phyloP scores from a whole-genome alignment of 192 early-diverging fungal genomes.

The Backusella macrospora region DNA sequence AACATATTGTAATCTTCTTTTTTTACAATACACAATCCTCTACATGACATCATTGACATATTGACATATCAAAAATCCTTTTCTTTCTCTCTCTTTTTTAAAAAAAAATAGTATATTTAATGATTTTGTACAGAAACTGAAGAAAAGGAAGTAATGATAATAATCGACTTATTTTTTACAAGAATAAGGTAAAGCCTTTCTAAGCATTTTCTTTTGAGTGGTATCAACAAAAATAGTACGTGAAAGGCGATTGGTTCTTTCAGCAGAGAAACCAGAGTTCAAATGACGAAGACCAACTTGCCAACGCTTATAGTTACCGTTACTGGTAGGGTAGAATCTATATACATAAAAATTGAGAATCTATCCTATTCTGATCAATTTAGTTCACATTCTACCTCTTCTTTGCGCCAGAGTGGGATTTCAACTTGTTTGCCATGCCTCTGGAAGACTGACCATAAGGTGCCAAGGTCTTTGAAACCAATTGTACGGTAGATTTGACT shows the following conservation, averaged over 20 bases:
- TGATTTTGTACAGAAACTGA: slow-evolving; percentile 7
- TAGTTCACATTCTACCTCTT: slow-evolving; percentile 33
- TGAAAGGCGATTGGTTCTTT: slow-evolving; percentile 40
- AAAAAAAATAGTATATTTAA: slow-evolving; percentile 1
- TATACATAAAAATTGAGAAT: background rate
- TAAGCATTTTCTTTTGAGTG: slow-evolving; percentile 44
- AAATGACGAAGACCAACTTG: slow-evolving; percentile 44
- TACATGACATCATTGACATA: background rate
- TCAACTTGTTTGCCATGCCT: slow-evolving; percentile 39
- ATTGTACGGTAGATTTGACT: slow-evolving; percentile 14
- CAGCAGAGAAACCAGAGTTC: slow-evolving; percentile 37
- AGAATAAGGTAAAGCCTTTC: slow-evolving; percentile 41
- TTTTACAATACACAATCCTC: too few relatives aligned
- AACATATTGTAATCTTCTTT: too few relatives aligned
- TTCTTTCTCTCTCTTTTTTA: background rate
- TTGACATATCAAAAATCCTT: background rate
- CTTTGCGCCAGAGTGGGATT: slow-evolving; percentile 47
- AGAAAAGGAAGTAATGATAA: background rate
- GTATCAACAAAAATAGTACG: slow-evolving; percentile 25
- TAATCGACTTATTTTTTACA: slow-evolving; percentile 19
- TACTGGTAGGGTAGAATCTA: slow-evolving; percentile 43
- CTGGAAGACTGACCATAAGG: slow-evolving; percentile 37
- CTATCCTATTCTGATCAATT: background rate
- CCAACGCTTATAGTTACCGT: slow-evolving; percentile 48
- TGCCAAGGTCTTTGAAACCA: slow-evolving; percentile 17